Percentiles rank a stretch among this genome's conserved stretches.
These are phyloP conservation scores for Paecilomyces sp. DNA, from an alignment of 2,329 filamentous ascomycete species.

Conservation along the genomic window DNA sequence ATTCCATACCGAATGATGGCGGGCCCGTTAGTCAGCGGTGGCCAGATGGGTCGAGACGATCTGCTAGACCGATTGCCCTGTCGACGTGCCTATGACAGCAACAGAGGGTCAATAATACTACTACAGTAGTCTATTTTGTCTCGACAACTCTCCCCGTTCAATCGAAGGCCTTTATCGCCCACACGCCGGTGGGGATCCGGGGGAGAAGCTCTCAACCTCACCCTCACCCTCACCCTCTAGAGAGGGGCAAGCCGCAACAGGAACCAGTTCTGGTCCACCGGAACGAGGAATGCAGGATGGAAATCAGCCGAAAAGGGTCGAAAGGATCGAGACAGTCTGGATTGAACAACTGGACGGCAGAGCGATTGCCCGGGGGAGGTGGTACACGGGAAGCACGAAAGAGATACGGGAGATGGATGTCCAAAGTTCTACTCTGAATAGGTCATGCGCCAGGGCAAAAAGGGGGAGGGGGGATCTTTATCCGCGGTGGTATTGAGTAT, in stretches of 20 bases:
- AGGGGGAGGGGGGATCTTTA: too few species aligned
- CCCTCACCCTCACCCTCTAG: too few species aligned
- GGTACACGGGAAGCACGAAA: constrained; percentile 15
- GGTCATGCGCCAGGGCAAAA: too few species aligned
- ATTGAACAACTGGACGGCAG: not conserved
- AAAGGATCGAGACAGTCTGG: not conserved
- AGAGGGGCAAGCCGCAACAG: too few species aligned
- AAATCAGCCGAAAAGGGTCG: not conserved
- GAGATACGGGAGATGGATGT: constrained; percentile 12
- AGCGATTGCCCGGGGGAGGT: not conserved
- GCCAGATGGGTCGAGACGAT: not conserved
- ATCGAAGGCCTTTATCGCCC: not conserved
- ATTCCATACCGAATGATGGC: not conserved
- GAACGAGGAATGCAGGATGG: not conserved
- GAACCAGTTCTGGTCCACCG: not conserved
- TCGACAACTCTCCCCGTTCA: not conserved
- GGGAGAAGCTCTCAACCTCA: not conserved
- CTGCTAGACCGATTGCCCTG: not conserved
- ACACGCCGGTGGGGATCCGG: not conserved
- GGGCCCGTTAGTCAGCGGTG: not conserved
- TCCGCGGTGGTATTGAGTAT: too few species aligned
- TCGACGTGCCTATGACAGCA: not conserved
- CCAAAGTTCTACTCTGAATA: too few species aligned
- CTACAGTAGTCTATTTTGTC: not conserved
- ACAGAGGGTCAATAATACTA: not conserved